A percentile compares a stretch with the other conserved stretches of the same genome.
phyloP scores from a whole-genome alignment of 306 rosid genomes.

The Heteromeles arbutifolia region DNA sequence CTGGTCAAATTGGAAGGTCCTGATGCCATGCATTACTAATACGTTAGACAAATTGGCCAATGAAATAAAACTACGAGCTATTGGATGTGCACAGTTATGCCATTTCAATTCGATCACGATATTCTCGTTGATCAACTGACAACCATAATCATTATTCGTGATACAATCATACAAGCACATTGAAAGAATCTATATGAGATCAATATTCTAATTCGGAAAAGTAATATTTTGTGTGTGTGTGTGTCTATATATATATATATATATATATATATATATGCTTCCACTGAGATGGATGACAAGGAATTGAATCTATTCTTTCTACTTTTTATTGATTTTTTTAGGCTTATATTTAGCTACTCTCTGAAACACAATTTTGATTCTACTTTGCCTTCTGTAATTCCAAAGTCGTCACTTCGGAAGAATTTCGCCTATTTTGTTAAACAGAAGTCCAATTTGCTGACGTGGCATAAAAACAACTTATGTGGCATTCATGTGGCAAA shows the following conservation, averaged over 20 bases:
- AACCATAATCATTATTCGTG: not conserved
- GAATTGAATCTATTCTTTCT: slow-evolving; percentile 2
- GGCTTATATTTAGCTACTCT: no score
- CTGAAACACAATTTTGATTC: accelerated
- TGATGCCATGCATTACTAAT: not conserved
- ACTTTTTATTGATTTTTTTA: not conserved
- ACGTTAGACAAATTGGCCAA: not conserved
- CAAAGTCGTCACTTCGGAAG: no score
- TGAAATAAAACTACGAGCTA: not conserved
- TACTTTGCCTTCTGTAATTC: no score
- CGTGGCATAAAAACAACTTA: no score
- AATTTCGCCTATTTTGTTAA: no score
- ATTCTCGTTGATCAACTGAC: not conserved
- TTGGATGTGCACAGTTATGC: not conserved
- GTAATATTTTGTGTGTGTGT: no score
- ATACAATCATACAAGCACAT: not conserved
- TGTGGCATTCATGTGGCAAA: no score
- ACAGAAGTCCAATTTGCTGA: no score
- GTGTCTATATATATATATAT: no score
- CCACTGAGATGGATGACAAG: not conserved
- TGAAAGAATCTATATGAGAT: not conserved
- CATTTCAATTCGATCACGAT: not conserved
- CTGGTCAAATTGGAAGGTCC: not conserved
- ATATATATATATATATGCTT: not conserved
- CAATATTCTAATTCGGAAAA: not conserved